phyloP scores from a whole-genome alignment of 768 basidiomycete species.

The Galerina marginata region DNA sequence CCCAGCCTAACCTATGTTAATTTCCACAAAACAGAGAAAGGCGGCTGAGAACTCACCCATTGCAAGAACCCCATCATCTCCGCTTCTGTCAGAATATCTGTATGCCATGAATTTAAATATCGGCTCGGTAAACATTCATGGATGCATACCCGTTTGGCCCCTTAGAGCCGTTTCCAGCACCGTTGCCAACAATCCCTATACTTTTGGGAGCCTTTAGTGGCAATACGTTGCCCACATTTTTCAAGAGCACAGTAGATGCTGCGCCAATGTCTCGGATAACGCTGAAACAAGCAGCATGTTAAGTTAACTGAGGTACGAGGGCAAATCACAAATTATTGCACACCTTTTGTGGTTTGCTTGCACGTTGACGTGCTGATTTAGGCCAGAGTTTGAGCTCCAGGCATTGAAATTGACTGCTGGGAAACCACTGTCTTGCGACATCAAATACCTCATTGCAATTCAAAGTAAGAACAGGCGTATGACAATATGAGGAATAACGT shows the following conservation, averaged over 20 bases:
- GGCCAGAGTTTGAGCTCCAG: constrained; percentile 42
- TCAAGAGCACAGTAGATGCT: constrained; percentile 67
- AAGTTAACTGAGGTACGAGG: background rate
- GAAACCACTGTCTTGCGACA: constrained; percentile 61
- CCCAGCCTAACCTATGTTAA: constrained; percentile 42
- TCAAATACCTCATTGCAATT: constrained; percentile 38
- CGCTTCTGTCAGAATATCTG: constrained; percentile 56
- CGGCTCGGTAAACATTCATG: background rate
- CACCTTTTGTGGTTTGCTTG: constrained; percentile 59
- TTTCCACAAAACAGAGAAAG: background rate
- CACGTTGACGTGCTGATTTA: constrained; percentile 58
- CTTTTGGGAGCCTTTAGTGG: constrained; percentile 51
- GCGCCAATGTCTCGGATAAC: constrained; percentile 65
- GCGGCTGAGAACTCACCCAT: constrained; percentile 47
- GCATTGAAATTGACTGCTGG: constrained; percentile 68
- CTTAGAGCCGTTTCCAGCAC: constrained; percentile 54
- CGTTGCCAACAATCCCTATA: constrained; percentile 64
- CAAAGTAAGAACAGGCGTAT: background rate
- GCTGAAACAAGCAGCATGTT: constrained; percentile 29
- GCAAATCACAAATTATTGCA: background rate
- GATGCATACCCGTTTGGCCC: constrained; percentile 60
- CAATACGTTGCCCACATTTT: constrained; percentile 53
- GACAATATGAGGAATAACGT: constrained; percentile 1
- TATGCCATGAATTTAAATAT: background rate
- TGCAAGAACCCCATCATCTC: constrained; percentile 63